phyloP scores from a whole-genome alignment of 2,329 filamentous ascomycete genomes.

The Tolypocladium tropicale region DNA sequence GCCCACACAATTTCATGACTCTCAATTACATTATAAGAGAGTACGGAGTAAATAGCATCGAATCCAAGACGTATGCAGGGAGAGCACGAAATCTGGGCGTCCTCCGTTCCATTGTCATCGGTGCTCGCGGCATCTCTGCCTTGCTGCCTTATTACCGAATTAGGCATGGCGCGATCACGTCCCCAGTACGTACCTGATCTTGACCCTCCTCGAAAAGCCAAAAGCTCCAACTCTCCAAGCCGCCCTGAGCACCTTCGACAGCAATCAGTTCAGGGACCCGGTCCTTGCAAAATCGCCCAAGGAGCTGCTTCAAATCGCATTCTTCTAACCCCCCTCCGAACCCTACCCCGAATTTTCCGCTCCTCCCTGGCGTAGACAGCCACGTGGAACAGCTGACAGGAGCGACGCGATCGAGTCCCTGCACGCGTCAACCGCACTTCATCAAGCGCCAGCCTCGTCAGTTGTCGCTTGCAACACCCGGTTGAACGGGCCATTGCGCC shows the following conservation, averaged over 20 bases:
- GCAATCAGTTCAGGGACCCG: not conserved
- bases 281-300: not conserved
- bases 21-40: too few relatives aligned
- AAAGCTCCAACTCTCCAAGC: conserved; percentile 2
- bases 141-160: conserved; percentile 20
- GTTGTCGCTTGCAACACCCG: conserved; percentile 3
- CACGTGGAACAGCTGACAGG: not conserved
- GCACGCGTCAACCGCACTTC: conserved; percentile 2
- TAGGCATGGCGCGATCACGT: conserved; percentile 11
- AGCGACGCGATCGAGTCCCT: conserved; percentile 1
- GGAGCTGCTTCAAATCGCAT: not conserved
- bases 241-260: not conserved
- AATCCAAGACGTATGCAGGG: too few relatives aligned
- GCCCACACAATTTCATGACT: not conserved
- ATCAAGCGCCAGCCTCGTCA: not conserved
- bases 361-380: not conserved
- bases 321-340: too few relatives aligned
- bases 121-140: conserved; percentile 13
- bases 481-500: conserved; percentile 14
- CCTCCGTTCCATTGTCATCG: not conserved
- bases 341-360: not conserved
- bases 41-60: not conserved
- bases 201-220: conserved; percentile 4
- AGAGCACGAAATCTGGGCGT: not conserved
- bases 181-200: conserved; percentile 13